These are phyloP conservation scores for Phytophthora syringae DNA, from an alignment of 352 stramenopile genomes.

Conservation along the genomic window DNA sequence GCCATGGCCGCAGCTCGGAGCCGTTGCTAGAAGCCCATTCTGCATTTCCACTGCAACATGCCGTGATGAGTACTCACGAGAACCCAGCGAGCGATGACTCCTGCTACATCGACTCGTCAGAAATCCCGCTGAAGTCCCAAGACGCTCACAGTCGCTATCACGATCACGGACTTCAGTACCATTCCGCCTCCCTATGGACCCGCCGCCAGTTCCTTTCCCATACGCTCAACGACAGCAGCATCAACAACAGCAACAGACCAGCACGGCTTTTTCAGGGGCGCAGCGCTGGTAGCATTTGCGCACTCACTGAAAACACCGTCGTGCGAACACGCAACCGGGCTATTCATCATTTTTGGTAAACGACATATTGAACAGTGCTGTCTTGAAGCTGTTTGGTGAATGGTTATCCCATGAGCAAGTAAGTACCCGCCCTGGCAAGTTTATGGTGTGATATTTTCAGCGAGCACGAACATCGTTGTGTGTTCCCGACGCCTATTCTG, in stretches of 20 bases:
- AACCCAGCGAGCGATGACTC: constrained; percentile 70
- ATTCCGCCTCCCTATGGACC: constrained; percentile 1
- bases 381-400: constrained; percentile 7
- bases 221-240: constrained; percentile 19
- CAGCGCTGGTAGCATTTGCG: constrained; percentile 23
- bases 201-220: constrained; percentile 7
- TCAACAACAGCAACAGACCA: constrained; percentile 16
- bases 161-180: constrained; percentile 17
- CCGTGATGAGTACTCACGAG: constrained; percentile 64
- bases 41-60: constrained; percentile 23
- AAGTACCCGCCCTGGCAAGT: no score
- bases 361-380: background rate
- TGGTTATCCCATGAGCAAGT: no score
- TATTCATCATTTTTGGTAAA: constrained; percentile 32
- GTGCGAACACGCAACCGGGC: background rate
- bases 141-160: constrained; percentile 16
- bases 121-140: constrained; percentile 16
- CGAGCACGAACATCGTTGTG: constrained; percentile 5
- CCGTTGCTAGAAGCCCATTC: constrained; percentile 7
- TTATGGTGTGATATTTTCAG: no score
- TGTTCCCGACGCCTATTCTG: constrained; percentile 15
- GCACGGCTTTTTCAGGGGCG: constrained; percentile 14
- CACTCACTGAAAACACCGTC: background rate
- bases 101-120: constrained; percentile 14
- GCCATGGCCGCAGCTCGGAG: constrained; percentile 31